Percentiles rank a stretch among this genome's conserved stretches.
Conservation (phyloP, 2,329 filamentous ascomycete species). For the Pseudogymnoascus sp. region DNA sequence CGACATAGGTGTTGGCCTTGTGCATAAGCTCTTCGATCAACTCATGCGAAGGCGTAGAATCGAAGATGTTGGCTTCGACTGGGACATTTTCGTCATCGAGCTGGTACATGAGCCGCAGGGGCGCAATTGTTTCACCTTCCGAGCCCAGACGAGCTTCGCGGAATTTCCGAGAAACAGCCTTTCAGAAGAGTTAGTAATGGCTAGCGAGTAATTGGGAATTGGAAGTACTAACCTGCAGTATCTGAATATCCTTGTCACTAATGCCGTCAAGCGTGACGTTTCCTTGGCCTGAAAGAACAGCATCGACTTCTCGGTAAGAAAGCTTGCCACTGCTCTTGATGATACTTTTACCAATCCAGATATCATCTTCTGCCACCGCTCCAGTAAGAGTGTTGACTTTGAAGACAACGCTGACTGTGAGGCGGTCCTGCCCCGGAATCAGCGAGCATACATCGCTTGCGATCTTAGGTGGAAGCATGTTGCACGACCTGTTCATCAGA, state of each 20-base stretch:
- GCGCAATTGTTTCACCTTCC: constrained; percentile 69
- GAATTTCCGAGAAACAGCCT: constrained; percentile 76
- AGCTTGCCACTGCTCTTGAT: constrained; percentile 87
- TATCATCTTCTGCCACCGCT: constrained; percentile 71
- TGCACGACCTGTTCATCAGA: constrained; percentile 75
- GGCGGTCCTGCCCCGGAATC: constrained; percentile 75
- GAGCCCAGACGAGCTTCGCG: constrained; percentile 79
- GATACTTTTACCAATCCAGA: constrained; percentile 89
- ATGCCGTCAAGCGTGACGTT: constrained; percentile 58
- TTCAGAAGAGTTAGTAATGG: constrained; percentile 33
- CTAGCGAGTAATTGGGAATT: neutral
- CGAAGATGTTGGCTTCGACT: constrained; percentile 92
- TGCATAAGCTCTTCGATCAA: constrained; percentile 92
- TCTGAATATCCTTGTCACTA: constrained; percentile 68
- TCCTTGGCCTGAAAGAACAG: constrained; percentile 59
- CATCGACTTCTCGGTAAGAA: constrained; percentile 77
- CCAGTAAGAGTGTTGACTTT: constrained; percentile 77
- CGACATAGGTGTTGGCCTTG: constrained; percentile 85
- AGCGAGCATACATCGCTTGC: constrained; percentile 84
- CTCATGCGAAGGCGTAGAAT: constrained; percentile 81
- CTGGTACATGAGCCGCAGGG: constrained; percentile 83
- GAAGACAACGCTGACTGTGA: constrained; percentile 90
- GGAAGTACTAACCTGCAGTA: constrained; percentile 55
- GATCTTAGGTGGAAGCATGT: constrained; percentile 82
- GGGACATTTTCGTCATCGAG: constrained; percentile 97